Evolutionary conservation across 768 basidiomycete genomes (phyloP), one percentile per base, ranked within the genome.

Genomic region (Coprinopsis cinerea): DNA sequence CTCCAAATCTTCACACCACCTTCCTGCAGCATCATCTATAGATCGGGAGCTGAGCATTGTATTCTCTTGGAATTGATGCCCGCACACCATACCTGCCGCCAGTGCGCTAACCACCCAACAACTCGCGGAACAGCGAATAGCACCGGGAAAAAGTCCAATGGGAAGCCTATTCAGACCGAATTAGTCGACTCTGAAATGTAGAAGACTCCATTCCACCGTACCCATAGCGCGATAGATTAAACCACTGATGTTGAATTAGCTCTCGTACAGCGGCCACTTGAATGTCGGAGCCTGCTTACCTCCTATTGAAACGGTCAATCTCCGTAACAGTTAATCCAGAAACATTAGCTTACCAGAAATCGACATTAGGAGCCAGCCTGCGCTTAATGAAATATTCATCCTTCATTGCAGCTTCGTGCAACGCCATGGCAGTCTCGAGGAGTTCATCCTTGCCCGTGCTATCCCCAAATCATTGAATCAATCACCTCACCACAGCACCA

Each of bases 1-100:
- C 89, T 77, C 91, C 93, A 95, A 57, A 95, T 95, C 69, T 93
- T 94, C 53, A 95, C 90, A 44, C 90, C 90, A 18, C 82, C 87
- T 25, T 84, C 76, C 59, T 88, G 84, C 40, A 95, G 69, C 92
- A 93, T 93, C 87, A 93, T 89, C 83, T 95, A 59, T 94, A 59
- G 28, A 22, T 2, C 23, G 20, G 15, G 56, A 48, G 17, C 46
- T 42, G 43, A 49, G 26, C 44, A 51, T 28, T 26, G 44, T 42
- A 40, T 48, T 28, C 23, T 20, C 36, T 30, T 17, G 37, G n/a
- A 17, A 46, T 47, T 13, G 3, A 14, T 24, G 34, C 44, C 44
- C 37, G 40, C 45, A 23, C 54, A 65, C 47, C 49, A n/a, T n/a
- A 82, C 87, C 77, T 89, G 88, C 48, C 88, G 76, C 92, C 92